Evolutionary conservation across 805 yeast genomes (phyloP).

Genomic region (Hanseniaspora pseudoguilliermondii): DNA sequence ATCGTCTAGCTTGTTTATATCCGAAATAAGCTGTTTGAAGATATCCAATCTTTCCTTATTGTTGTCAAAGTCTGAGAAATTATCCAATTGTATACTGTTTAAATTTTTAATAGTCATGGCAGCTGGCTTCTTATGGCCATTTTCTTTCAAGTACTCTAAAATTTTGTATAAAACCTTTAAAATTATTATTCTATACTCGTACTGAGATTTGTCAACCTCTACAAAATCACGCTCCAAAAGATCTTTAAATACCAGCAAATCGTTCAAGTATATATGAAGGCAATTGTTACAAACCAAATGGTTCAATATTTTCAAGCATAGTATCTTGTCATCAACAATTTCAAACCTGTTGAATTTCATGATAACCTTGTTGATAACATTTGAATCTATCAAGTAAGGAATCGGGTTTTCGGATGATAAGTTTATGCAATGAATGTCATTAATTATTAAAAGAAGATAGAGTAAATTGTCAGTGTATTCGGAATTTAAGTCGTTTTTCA

Average conservation of each 20-base stretch:
- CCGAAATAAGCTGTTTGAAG: background rate
- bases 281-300: background rate
- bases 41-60: background rate
- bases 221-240: slow-evolving; percentile 6
- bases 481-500: slow-evolving; percentile 1
- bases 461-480: background rate
- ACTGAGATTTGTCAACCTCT: background rate
- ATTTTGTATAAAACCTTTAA: slow-evolving; percentile 5
- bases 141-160: background rate
- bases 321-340: background rate
- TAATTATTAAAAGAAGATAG: slow-evolving; percentile 1
- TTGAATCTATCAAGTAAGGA: slow-evolving; percentile 9
- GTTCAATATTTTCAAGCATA: slow-evolving; percentile 10
- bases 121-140: background rate
- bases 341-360: slow-evolving; percentile 9
- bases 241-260: slow-evolving; percentile 2
- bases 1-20: slow-evolving; percentile 3
- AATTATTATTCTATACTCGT: background rate
- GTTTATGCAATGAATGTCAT: slow-evolving; percentile 2
- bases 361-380: slow-evolving; percentile 7
- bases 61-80: background rate
- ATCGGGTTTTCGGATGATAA: slow-evolving; percentile 1
- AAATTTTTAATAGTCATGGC: background rate
- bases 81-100: background rate
- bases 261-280: slow-evolving; percentile 9